Base-by-base conservation (phyloP, 2,329 filamentous ascomycete genomes). In the Polychaeton citri region DNA sequence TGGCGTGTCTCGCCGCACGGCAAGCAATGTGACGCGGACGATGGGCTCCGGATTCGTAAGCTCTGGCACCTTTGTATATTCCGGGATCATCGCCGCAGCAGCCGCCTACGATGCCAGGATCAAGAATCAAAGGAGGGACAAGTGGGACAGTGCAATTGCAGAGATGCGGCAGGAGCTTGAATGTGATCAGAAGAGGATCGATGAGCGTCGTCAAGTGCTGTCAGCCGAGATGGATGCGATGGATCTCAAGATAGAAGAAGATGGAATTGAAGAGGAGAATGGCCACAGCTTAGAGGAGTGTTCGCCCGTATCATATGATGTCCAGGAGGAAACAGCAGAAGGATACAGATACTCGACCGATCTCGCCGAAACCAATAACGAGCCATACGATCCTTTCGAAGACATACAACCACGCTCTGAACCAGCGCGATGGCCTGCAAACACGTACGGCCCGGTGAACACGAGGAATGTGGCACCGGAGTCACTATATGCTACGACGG, bases 61-160 rank as follows among this genome's bases (percentile, higher is more conserved):
- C 66, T 79, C 51, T 2, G 60, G 59, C 21, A 81, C 78, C 17
- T 72, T 79, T 26, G 72, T 70, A 53, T 83, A 82, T 50, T 78
- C 78, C 18, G 72, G 75, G 21, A 69, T 79, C 36, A 71, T 81
- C 48, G 77, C 74, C 4, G 72, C 74, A 2, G 78, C 76, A 2
- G 69, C 76, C 8, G 61, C 79, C 3, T 61, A 72, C 19, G 80
- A 85, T 53, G 71, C 72, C 5, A 62, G 65, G 19, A 54, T 60
- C 19, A 82, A 83, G 52, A 65, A 72, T 36, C 61, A 63, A 28
- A 65, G 73, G 42, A 66, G 71, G 32, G 64, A 64, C 42, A 68
- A 77, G 43, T 72, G 81, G 61, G 76, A 84, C 37, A 52, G 58
- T 15, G 69, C 72, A 38, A 69, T 83, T 44, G 67, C 70, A 19